A percentile compares a stretch with the other conserved stretches of the same genome.
Conservation (phyloP, 2,329 filamentous ascomycete genomes). For the Ophiostoma perfectum region DNA sequence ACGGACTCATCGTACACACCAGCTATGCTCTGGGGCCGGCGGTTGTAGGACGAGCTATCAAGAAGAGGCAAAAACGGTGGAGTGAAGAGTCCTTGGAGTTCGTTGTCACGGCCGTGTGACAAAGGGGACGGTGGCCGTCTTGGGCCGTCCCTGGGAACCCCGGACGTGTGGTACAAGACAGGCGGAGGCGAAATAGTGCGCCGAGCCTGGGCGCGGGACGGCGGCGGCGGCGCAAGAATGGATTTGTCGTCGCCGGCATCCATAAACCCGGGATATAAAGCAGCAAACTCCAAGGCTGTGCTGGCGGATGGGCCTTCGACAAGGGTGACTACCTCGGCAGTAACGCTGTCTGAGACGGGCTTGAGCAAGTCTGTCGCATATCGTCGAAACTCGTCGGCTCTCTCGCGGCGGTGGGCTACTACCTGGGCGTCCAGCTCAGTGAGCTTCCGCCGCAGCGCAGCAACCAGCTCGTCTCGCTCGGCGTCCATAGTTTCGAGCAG, state of each 20-base stretch:
- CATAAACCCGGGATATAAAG: constrained; percentile 34
- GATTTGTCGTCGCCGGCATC: constrained; percentile 32
- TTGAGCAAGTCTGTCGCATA: constrained; percentile 49
- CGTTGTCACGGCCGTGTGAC: constrained; percentile 44
- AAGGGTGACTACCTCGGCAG: constrained; percentile 42
- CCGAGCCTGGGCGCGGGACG: constrained; percentile 24
- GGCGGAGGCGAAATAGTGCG: constrained; percentile 36
- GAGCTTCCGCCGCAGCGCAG: constrained; percentile 50
- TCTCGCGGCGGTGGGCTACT: constrained; percentile 50
- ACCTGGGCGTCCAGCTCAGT: constrained; percentile 54
- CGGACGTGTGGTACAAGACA: constrained; percentile 38
- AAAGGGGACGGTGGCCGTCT: constrained; percentile 14
- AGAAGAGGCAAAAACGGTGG: constrained; percentile 58
- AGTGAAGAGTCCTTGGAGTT: constrained; percentile 59
- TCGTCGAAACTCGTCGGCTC: constrained; percentile 52
- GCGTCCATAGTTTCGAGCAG: constrained; percentile 28
- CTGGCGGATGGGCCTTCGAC: constrained; percentile 40
- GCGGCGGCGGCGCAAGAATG: constrained; percentile 19
- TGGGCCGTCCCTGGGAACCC: constrained; percentile 35
- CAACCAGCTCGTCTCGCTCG: constrained; percentile 43
- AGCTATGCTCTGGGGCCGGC: constrained; percentile 24
- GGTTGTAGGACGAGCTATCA: constrained; percentile 37
- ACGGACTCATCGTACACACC: not conserved
- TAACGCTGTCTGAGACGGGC: constrained; percentile 43
- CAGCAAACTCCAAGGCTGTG: constrained; percentile 40